A percentile compares a stretch with the other conserved stretches of the same genome.
Conservation (phyloP, 805 yeast genomes). For the Lachancea quebecensis region DNA sequence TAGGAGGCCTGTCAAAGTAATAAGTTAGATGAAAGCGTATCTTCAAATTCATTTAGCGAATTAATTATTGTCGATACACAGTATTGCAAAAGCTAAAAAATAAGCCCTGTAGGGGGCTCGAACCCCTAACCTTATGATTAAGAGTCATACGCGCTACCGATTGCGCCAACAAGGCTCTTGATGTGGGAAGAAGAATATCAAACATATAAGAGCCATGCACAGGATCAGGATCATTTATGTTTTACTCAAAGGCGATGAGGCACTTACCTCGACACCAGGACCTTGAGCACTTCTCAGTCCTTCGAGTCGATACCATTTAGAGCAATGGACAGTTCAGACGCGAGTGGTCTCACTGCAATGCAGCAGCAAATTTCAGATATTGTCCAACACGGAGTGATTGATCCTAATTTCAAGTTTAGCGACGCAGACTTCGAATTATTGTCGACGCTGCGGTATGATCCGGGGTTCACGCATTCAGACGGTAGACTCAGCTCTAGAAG, state of each 20-base stretch:
- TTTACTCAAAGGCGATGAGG: no score
- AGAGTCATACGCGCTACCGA: slow-evolving; percentile 18
- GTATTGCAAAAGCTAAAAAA: background rate
- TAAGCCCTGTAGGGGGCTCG: slow-evolving; percentile 17
- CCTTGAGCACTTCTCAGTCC: no score
- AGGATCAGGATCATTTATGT: no score
- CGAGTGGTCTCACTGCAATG: slow-evolving; percentile 9
- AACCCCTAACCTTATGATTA: slow-evolving; percentile 17
- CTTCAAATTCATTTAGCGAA: no score
- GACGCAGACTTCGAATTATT: slow-evolving; percentile 46
- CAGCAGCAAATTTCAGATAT: slow-evolving; percentile 15
- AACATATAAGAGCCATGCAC: no score
- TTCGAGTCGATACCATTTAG: no score
- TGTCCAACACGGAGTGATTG: slow-evolving; percentile 16
- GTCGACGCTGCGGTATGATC: slow-evolving; percentile 73
- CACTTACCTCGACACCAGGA: no score
- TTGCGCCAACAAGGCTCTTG: slow-evolving; percentile 15
- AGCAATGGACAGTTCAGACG: no score
- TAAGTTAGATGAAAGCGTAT: no score
- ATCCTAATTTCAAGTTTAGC: slow-evolving; percentile 12
- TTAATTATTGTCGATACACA: background rate
- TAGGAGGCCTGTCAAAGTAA: no score
- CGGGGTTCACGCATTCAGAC: slow-evolving; percentile 33
- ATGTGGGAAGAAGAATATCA: no score
- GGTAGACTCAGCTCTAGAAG: background rate